Conservation (phyloP, 306 rosid species). For the Astragalus membranaceus region DNA sequence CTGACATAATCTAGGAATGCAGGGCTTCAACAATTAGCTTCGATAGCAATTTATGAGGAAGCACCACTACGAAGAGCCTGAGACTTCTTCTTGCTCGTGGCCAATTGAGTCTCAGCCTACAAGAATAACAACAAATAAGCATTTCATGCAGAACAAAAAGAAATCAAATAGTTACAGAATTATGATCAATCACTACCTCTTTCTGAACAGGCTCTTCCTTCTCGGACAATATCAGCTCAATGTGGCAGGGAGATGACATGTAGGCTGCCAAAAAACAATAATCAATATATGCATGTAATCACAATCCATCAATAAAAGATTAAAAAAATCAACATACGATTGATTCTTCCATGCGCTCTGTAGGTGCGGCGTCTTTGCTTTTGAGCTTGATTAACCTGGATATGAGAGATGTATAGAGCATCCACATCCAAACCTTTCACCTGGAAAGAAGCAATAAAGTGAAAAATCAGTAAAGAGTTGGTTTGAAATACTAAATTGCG, state of each 20-base stretch:
- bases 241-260: conserved; percentile 97
- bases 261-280: conserved; percentile 48
- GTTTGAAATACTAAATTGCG: too few species aligned
- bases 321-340: conserved; percentile 40
- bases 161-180: conserved; percentile 11
- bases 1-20: conserved; percentile 22
- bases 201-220: conserved; percentile 88
- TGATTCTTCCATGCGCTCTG: conserved; percentile 94
- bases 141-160: neutral
- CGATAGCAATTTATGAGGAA: conserved; percentile 42
- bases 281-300: neutral
- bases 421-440: conserved; percentile 92
- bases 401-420: conserved; percentile 57
- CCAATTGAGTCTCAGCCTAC: conserved; percentile 72
- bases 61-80: conserved; percentile 51
- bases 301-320: neutral
- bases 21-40: neutral
- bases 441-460: conserved; percentile 20
- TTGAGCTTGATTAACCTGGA: conserved; percentile 92
- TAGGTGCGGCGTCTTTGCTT: conserved; percentile 91
- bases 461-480: too few species aligned
- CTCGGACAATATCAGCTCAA: conserved; percentile 71
- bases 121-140: neutral
- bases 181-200: conserved; percentile 52
- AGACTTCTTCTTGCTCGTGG: conserved; percentile 68